Evolutionary conservation across 805 yeast genomes (phyloP).

Genomic region (Jamesozyma piceae): DNA sequence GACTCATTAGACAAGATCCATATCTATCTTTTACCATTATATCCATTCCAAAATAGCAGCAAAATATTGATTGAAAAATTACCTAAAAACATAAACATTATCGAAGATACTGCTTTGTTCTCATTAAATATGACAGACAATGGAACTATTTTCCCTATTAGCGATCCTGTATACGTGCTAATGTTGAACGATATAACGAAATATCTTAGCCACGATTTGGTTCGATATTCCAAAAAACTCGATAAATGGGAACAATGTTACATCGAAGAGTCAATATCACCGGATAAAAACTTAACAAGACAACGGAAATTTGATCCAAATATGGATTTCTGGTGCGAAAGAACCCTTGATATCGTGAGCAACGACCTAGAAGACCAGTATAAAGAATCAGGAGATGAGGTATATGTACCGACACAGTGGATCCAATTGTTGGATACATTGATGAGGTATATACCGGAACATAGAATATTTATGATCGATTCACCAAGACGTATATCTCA

Average conservation of each 20-base stretch:
- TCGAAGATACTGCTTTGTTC: constrained; percentile 11
- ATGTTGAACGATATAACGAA: constrained; percentile 24
- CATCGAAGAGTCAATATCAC: constrained; percentile 12
- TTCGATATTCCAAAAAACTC: constrained; percentile 7
- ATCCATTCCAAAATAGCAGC: constrained; percentile 4
- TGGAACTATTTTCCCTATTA: constrained; percentile 10
- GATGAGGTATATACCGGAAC: constrained; percentile 19
- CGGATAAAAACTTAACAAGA: no score
- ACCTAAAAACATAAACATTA: constrained; percentile 15
- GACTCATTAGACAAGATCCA: constrained; percentile 21
- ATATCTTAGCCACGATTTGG: constrained; percentile 23
- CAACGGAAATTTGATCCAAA: constrained; percentile 10
- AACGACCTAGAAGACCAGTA: constrained; percentile 4
- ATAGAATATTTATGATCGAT: constrained; percentile 23
- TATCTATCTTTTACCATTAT: constrained; percentile 23
- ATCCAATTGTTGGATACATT: constrained; percentile 20
- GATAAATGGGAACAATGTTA: constrained; percentile 23
- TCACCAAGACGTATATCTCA: constrained; percentile 9
- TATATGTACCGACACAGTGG: constrained; percentile 22
- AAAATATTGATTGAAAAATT: constrained; percentile 7
- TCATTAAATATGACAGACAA: constrained; percentile 7
- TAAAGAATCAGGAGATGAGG: constrained; percentile 1
- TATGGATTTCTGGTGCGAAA: constrained; percentile 21
- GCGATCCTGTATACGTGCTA: constrained; percentile 25
- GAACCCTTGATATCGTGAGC: constrained; percentile 13